These are phyloP conservation scores for Strigomonas culicis DNA, from an alignment of 208 protist genomes.

Conservation along the genomic window DNA sequence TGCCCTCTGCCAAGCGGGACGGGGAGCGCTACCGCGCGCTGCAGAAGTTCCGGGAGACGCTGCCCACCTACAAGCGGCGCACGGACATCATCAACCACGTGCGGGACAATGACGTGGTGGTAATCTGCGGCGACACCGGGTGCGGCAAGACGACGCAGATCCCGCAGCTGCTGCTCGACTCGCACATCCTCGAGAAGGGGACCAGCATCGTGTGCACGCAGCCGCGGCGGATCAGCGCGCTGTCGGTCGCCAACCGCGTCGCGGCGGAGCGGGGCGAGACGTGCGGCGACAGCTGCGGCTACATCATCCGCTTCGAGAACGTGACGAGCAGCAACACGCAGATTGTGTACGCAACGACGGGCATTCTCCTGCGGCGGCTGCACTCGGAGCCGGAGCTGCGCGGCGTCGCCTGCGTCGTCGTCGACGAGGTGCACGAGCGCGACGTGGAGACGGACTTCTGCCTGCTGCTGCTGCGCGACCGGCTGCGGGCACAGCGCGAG, in stretches of 20 bases:
- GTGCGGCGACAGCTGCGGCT: slow-evolving; percentile 86
- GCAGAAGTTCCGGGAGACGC: slow-evolving; percentile 44
- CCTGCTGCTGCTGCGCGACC: slow-evolving; percentile 70
- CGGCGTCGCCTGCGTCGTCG: slow-evolving; percentile 77
- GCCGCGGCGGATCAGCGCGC: slow-evolving; percentile 86
- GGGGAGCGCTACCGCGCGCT: slow-evolving; percentile 25
- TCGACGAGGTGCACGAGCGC: slow-evolving; percentile 89
- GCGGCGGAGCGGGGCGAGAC: slow-evolving; percentile 78
- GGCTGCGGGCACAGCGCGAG: slow-evolving; percentile 44
- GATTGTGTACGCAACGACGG: slow-evolving; percentile 99
- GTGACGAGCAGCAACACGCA: slow-evolving; percentile 72
- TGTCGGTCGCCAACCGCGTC: slow-evolving; percentile 89
- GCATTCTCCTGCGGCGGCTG: slow-evolving; percentile 96
- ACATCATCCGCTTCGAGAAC: slow-evolving; percentile 89
- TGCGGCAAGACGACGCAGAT: slow-evolving; percentile 98
- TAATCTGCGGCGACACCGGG: slow-evolving; percentile 97
- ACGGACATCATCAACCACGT: slow-evolving; percentile 59
- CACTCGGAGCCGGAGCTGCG: slow-evolving; percentile 90
- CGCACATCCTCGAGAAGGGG: slow-evolving; percentile 52
- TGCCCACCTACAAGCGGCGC: slow-evolving; percentile 52
- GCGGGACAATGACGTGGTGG: slow-evolving; percentile 49
- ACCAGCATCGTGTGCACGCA: slow-evolving; percentile 83
- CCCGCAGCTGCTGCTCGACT: slow-evolving; percentile 76
- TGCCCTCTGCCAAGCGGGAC: slow-evolving; percentile 18
- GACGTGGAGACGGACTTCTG: slow-evolving; percentile 85